Percentiles rank a stretch among this genome's conserved stretches.
Conservation (phyloP, 2,329 filamentous ascomycete species). For the Cadophora gregata region DNA sequence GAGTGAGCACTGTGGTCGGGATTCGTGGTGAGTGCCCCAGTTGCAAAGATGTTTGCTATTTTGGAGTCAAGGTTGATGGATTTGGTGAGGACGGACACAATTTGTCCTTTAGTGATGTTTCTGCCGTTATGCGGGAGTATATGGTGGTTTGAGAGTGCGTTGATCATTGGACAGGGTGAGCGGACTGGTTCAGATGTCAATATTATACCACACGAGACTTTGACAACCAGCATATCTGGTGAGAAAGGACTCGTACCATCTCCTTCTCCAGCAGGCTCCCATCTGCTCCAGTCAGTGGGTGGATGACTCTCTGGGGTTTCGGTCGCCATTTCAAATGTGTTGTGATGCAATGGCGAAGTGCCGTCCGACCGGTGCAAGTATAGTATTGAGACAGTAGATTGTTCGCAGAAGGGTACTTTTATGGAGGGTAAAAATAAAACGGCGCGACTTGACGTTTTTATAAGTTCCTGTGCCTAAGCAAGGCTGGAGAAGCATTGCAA, state of each 20-base stretch:
- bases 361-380: neutral
- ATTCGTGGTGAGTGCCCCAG: conserved; percentile 27
- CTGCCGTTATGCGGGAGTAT: conserved; percentile 32
- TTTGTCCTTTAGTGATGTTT: conserved; percentile 28
- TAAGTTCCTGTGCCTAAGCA: neutral
- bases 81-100: conserved; percentile 23
- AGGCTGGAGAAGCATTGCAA: neutral
- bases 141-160: conserved; percentile 32
- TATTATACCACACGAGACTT: neutral
- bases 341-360: neutral
- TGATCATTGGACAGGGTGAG: conserved; percentile 35
- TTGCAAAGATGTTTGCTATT: conserved; percentile 31
- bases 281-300: conserved; percentile 30
- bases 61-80: conserved; percentile 30
- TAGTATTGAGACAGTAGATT: neutral
- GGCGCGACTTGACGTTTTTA: neutral
- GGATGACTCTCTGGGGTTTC: conserved; percentile 27
- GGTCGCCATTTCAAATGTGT: conserved; percentile 18
- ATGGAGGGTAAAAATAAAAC: neutral
- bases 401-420: neutral
- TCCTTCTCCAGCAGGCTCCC: conserved; percentile 32
- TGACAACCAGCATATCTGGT: neutral
- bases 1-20: conserved; percentile 22
- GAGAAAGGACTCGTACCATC: conserved; percentile 24
- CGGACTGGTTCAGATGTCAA: conserved; percentile 23